Base-by-base conservation (phyloP, 2,329 filamentous ascomycete species). In the Aspergillus candidus region DNA sequence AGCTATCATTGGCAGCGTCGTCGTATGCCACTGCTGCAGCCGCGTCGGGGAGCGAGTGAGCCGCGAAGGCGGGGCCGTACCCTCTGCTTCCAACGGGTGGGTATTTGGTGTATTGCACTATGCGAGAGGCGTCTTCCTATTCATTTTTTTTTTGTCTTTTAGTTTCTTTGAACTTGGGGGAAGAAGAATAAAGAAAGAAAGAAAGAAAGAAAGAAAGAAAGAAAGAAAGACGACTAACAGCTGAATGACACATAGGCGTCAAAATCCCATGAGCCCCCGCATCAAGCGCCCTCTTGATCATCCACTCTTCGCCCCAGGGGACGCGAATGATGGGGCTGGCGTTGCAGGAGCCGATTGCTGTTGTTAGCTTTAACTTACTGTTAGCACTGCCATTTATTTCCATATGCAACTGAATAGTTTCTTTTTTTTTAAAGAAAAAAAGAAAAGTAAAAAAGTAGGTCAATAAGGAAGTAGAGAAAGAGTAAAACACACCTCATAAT, bases 241-340 rank as follows among this genome's bases (percentile, higher is more conserved):
- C 22, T 6, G 22, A 27, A 27, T 27, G 22, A 10, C 22, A 27
- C 22, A 27, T 60, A 0, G 65, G 66, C 1, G 64, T 66, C 53
- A 68, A 53, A 18, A 68, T 59, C 0, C 63, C 65, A 15, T 68
- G 65, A 1, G 64, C 64, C 15, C 65, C 65, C 6, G 63, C 53
- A 42, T 68, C 65, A 4, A 68, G 58, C 7, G 65, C 65, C 6
- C 66, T 60, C 57, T 69, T 68, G 47, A 68, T 61, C 59, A 68
- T 62, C 62, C 63, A 66, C 46, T 66, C 64, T 40, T 66, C 62
- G 3, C 51, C 55, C 47, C 54, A 60, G 2, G 60, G 62, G 11
- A 67, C 57, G 1, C 65, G 60, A 17, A 67, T 53, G 32, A 67
- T 63, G 4, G 65, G 65, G 29, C 61, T 65, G 3, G 56, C 59